phyloP scores from a whole-genome alignment of 306 rosid genomes.

The Castanea mollissima region DNA sequence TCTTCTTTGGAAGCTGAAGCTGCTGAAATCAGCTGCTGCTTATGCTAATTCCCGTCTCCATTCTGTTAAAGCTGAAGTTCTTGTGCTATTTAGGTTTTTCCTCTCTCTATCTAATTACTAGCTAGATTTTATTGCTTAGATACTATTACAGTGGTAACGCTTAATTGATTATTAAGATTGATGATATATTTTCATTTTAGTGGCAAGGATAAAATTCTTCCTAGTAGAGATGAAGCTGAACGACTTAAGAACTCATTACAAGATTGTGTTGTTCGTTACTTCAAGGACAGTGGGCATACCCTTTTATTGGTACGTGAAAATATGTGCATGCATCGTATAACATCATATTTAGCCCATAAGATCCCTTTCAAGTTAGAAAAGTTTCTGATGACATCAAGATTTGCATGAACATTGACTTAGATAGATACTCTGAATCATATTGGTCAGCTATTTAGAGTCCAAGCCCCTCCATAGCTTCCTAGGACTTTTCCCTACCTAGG shows the following conservation, averaged over 20 bases:
- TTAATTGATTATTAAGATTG: slow-evolving; percentile 16
- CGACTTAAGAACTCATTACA: slow-evolving; percentile 51
- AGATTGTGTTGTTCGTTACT: slow-evolving; percentile 67
- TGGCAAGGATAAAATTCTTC: slow-evolving; percentile 87
- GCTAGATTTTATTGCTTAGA: slow-evolving; percentile 1
- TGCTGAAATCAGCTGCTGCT: slow-evolving; percentile 85
- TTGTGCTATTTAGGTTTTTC: slow-evolving; percentile 81
- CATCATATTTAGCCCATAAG: background rate
- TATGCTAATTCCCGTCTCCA: slow-evolving; percentile 93
- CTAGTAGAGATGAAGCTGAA: slow-evolving; percentile 75
- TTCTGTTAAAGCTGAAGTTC: slow-evolving; percentile 95
- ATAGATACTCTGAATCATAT: background rate
- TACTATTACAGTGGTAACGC: slow-evolving; percentile 8
- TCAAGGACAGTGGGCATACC: slow-evolving; percentile 84
- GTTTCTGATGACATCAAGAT: background rate
- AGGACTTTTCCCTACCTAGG: background rate
- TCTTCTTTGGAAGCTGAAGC: slow-evolving; percentile 93
- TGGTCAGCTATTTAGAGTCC: background rate
- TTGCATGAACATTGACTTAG: background rate
- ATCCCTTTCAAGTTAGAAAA: background rate
- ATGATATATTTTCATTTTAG: slow-evolving; percentile 46
- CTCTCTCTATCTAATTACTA: slow-evolving; percentile 14
- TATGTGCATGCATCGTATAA: background rate
- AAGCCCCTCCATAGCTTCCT: slow-evolving; percentile 2
- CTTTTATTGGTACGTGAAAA: slow-evolving; percentile 71